Base-by-base conservation (phyloP, 78 protist species). In the Tieghemostelium lacteum region DNA sequence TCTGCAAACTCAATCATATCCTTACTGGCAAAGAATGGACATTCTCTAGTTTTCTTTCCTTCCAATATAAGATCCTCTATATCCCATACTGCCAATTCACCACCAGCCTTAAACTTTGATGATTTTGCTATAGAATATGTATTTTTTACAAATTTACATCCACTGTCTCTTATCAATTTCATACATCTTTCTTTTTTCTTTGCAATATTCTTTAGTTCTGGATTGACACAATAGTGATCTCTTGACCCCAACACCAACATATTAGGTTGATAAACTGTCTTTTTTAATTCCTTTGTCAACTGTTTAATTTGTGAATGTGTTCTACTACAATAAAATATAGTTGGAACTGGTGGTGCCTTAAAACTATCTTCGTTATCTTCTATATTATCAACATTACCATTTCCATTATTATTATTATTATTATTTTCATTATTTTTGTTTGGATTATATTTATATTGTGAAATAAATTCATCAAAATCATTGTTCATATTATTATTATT, bases 291-390 rank as follows among this genome's bases (percentile, higher is more conserved):
- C 3, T 60, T 28, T 20, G 97, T 88, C 34, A 97, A 97, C 63
- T 98, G 99, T n/a, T 92, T 7, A 45, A 98, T 86, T 94, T 98
- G 99, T 16, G 97, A 75, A 85, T 98, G 99, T 29, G 99, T 98
- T 49, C 99, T 87, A 3, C 98, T 92, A 5, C 96, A 31, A 94
- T 96, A 98, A 40, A 97, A 67, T 36, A 98, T 92, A 10, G 29
- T 26, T 36, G 96, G 96, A 10, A 42, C 75, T 2, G 33, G 37
- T 28, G 20, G 54, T 64, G 3, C 64, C 10, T 45, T 45, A 45
- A 45, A 45, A 14, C 10, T 45, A 14, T 45, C 52, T 10, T 10
- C 52, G 6, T 45, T 45, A 45, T 45, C 10, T 10, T 45, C 52
- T 45, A 14, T 45, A 45, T 45, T 45, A 14, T 45, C 10, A 14